phyloP scores from a whole-genome alignment of 176 grass and related monocot genomes.

The Oryza rufipogon region DNA sequence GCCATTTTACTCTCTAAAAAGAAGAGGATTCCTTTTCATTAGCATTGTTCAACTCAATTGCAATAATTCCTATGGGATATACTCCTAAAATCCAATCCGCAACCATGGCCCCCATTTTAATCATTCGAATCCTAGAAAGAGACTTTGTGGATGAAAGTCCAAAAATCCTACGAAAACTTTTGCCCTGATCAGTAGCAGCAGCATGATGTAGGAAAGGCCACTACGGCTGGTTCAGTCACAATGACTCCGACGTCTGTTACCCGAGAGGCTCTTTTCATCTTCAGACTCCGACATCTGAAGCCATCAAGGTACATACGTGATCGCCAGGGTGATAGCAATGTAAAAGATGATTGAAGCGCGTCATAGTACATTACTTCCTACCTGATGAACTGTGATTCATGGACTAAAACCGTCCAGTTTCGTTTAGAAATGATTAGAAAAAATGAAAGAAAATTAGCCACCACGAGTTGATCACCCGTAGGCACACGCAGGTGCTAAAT shows the following conservation, averaged over 20 bases:
- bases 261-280: not conserved
- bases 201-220: not conserved
- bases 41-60: not conserved
- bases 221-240: not conserved
- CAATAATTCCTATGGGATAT: not conserved
- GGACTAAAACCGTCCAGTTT: not conserved
- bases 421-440: not conserved
- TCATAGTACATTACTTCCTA: not conserved
- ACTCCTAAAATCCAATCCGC: not conserved
- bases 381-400: not conserved
- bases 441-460: conserved; percentile 1
- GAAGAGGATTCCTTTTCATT: not conserved
- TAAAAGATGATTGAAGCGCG: conserved; percentile 7
- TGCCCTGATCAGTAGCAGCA: not conserved
- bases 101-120: not conserved
- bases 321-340: not conserved
- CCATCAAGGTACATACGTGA: not conserved
- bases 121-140: not conserved
- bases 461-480: conserved; percentile 23
- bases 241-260: not conserved
- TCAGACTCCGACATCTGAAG: not conserved
- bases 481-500: conserved; percentile 31
- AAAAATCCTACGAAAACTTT: not conserved
- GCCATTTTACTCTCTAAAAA: not conserved
- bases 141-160: not conserved